These are phyloP conservation scores for Ophiostoma triangulosporum DNA, from an alignment of 2,329 filamentous ascomycete genomes.

Conservation along the genomic window DNA sequence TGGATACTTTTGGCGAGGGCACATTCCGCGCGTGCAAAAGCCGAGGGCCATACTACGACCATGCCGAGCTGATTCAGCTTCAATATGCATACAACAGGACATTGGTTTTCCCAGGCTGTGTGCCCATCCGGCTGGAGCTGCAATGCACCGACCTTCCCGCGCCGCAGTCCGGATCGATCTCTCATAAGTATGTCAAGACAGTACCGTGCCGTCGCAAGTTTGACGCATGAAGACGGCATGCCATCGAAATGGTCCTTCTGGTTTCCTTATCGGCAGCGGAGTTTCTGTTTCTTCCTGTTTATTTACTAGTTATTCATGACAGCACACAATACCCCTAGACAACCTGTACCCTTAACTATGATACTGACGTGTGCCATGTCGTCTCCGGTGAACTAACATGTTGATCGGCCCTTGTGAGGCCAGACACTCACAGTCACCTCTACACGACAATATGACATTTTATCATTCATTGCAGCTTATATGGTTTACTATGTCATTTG, in stretches of 20 bases:
- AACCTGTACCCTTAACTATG: too few species aligned
- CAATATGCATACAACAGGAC: constrained; percentile 24
- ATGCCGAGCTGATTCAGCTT: constrained; percentile 19
- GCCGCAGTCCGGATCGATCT: constrained; percentile 20
- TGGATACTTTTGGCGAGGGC: constrained; percentile 7
- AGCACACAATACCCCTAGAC: neutral
- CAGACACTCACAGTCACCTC: too few species aligned
- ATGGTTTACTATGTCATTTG: too few species aligned
- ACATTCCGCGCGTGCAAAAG: constrained; percentile 31
- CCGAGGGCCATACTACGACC: constrained; percentile 27
- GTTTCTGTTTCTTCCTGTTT: neutral
- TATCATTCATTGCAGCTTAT: too few species aligned
- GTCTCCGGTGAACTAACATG: too few species aligned
- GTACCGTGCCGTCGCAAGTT: constrained; percentile 26
- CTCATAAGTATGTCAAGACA: constrained; percentile 25
- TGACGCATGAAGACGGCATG: neutral
- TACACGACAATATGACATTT: too few species aligned
- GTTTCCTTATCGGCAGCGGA: neutral
- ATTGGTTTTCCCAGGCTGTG: constrained; percentile 29
- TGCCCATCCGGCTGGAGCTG: constrained; percentile 28
- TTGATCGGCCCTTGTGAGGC: too few species aligned
- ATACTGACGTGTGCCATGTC: too few species aligned
- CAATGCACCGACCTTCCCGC: constrained; percentile 25
- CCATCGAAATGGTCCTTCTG: too few species aligned
- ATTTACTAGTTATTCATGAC: neutral